These are phyloP conservation scores for Lactifluus echinatus DNA, from an alignment of 768 basidiomycete species.

Conservation along the genomic window DNA sequence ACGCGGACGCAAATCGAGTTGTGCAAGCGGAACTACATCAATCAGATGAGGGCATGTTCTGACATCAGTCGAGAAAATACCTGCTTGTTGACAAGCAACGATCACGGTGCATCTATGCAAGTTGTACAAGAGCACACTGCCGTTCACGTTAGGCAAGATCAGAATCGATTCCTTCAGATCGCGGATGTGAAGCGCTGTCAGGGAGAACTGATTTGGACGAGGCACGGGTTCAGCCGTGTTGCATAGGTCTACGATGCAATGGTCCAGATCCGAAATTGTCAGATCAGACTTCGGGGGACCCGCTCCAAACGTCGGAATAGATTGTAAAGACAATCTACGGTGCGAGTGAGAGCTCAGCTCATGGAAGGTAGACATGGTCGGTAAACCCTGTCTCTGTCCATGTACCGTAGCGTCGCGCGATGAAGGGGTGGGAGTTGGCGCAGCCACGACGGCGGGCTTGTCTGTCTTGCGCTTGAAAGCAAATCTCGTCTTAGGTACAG, in stretches of 20 bases:
- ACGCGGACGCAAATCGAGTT: conserved; percentile 54
- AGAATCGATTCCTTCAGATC: conserved; percentile 53
- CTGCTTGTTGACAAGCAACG: conserved; percentile 75
- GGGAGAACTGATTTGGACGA: conserved; percentile 24
- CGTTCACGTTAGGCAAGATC: conserved; percentile 53
- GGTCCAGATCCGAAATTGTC: conserved; percentile 54
- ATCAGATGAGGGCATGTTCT: neutral
- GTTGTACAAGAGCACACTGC: conserved; percentile 68
- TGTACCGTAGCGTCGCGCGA: neutral
- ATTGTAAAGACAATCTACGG: conserved; percentile 38
- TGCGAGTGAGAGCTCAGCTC: conserved; percentile 38
- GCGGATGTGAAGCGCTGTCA: conserved; percentile 57
- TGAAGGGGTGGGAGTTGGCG: neutral
- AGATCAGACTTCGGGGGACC: conserved; percentile 40
- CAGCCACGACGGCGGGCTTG: conserved; percentile 15
- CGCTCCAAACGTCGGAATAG: conserved; percentile 26
- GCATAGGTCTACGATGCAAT: conserved; percentile 62
- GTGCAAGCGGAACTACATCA: conserved; percentile 78
- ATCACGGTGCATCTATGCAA: conserved; percentile 55
- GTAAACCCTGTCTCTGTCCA: conserved; percentile 10
- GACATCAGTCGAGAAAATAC: conserved; percentile 3
- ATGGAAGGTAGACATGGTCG: conserved; percentile 26
- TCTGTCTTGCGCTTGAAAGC: conserved; percentile 47
- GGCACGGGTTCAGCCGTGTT: neutral
- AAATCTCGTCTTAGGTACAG: conserved; percentile 52